Conservation (phyloP, 108 stramenopile species). For the Cylindrotheca closterium region DNA sequence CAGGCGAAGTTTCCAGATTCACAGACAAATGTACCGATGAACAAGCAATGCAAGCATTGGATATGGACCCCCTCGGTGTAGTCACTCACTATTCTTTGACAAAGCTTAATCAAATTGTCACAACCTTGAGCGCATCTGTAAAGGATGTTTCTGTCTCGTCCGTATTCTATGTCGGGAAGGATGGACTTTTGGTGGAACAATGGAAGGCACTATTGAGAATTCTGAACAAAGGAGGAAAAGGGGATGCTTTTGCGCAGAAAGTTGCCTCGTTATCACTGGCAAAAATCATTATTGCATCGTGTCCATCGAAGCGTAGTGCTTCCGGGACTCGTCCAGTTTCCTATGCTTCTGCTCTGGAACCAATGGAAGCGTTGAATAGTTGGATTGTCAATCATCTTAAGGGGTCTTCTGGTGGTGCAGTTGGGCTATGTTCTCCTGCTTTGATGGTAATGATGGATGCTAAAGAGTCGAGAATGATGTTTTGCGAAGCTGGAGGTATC, state of each 20-base stretch:
- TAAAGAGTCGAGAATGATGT: constrained; percentile 72
- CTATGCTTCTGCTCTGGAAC: constrained; percentile 81
- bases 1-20: constrained; percentile 36
- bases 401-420: constrained; percentile 58
- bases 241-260: constrained; percentile 78
- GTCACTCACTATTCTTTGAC: constrained; percentile 83
- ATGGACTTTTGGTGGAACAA: constrained; percentile 82
- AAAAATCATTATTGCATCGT: constrained; percentile 73
- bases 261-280: constrained; percentile 74
- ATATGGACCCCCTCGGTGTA: constrained; percentile 79
- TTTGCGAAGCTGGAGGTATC: constrained; percentile 81
- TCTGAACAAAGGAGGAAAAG: constrained; percentile 81
- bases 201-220: constrained; percentile 84
- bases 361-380: constrained; percentile 77
- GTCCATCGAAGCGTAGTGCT: constrained; percentile 61
- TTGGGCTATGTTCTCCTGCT: constrained; percentile 70
- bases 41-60: constrained; percentile 62
- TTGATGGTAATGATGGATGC: constrained; percentile 75
- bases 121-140: constrained; percentile 50
- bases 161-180: constrained; percentile 84
- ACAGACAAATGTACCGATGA: constrained; percentile 56
- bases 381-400: constrained; percentile 88
- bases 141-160: constrained; percentile 70
- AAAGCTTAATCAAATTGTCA: constrained; percentile 69
- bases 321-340: constrained; percentile 55